These are phyloP conservation scores for Capronia coronata DNA, from an alignment of 2,329 filamentous ascomycete species.

Conservation along the genomic window DNA sequence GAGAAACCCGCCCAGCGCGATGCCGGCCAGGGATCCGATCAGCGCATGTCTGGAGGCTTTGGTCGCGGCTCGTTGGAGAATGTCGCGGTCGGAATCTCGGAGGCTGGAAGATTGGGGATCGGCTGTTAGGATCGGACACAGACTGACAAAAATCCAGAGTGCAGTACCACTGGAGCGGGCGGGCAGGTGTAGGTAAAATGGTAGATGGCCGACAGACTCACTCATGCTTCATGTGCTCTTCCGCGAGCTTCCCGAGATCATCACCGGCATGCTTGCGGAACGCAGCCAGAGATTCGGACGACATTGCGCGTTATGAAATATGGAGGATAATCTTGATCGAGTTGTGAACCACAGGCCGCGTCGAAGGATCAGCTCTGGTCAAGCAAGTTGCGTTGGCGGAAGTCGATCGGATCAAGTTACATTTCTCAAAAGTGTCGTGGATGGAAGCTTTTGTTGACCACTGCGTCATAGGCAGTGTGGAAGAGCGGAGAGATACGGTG, in stretches of 20 bases:
- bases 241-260: slow-evolving; percentile 51
- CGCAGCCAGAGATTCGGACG: slow-evolving; percentile 43
- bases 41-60: slow-evolving; percentile 51
- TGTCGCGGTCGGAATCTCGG: slow-evolving; percentile 53
- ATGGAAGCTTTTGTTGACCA: background rate
- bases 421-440: too few species aligned
- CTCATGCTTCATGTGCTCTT: slow-evolving; percentile 55
- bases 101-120: slow-evolving; percentile 35
- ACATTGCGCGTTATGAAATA: slow-evolving; percentile 25
- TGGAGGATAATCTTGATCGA: background rate
- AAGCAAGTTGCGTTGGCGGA: background rate
- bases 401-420: background rate
- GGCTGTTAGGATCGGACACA: background rate
- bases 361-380: background rate
- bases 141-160: too few species aligned
- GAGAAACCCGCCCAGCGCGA: slow-evolving; percentile 53
- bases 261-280: slow-evolving; percentile 43
- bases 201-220: too few species aligned
- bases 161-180: too few species aligned
- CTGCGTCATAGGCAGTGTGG: background rate
- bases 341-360: too few species aligned
- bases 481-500: too few species aligned
- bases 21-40: slow-evolving; percentile 54
- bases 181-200: too few species aligned
- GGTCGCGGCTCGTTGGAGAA: slow-evolving; percentile 49